Base-by-base conservation (phyloP, 306 rosid genomes). In the Glycine tomentella region DNA sequence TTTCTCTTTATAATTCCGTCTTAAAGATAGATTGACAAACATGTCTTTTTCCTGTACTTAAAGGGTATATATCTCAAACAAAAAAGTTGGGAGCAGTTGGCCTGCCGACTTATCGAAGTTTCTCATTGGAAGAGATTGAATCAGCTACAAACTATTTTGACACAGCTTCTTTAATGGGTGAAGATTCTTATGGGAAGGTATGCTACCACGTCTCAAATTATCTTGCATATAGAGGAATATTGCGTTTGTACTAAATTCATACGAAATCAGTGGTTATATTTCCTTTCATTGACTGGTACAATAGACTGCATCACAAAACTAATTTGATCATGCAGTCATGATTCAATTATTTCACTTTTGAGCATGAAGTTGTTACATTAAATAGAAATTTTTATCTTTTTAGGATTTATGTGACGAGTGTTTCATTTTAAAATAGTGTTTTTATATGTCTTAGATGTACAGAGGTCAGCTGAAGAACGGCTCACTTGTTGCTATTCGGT, bases 121-220 rank as follows among this genome's bases (percentile, higher is more conserved):
- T 93, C 83, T 93, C 98, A 8, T 76, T 92, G 71, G 98, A 96
- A 87, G 99, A 96, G 87, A 89, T 96, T 55, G 92, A 90, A 76
- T 90, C 85, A 69, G 97, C 99, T 9, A 93, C 99, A 74, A 87
- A 89, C 74, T 85, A 93, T 86, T 96, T 96, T 44, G 84, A 89
- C 75, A 70, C 94, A 20, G 86, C 89, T 59, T 83, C 90, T 83
- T 92, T 89, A 63, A 90, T 89, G 83, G 88, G 90, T 74, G 94
- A 90, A 88, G 91, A 93, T 81, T 90, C 97, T 75, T 84, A 92
- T 67, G 99, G 98, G 46, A 89, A 87, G 97, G 99, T 93, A 82
- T 81, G 74, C 34, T 17, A 55, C 70, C 71, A 70, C 72, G 51
- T 61, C 62, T 55, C 38, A 20, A 45, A 12, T 59, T 56, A 16